phyloP scores from a whole-genome alignment of 2,329 filamentous ascomycete genomes.

The Microascus cirrosus region DNA sequence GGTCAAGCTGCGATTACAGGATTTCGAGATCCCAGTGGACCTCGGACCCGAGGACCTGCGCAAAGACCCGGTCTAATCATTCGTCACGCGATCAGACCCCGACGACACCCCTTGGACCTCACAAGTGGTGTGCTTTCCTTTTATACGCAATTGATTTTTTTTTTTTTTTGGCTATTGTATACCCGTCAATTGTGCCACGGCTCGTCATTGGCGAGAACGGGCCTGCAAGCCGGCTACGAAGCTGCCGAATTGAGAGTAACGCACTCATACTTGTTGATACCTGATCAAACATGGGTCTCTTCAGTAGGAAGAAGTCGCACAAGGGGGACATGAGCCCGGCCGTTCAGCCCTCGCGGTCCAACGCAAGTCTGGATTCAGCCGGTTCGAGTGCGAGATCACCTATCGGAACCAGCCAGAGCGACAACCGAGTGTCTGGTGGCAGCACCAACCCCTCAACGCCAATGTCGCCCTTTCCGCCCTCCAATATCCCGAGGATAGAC shows the following conservation, averaged over 20 bases:
- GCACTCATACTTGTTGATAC: background rate
- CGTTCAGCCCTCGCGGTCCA: conserved; percentile 33
- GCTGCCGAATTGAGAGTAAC: background rate
- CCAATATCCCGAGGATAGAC: conserved; percentile 60
- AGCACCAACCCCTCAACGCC: conserved; percentile 36
- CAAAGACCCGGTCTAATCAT: background rate
- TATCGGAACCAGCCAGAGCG: conserved; percentile 17
- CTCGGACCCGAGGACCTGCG: background rate
- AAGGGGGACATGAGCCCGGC: conserved; percentile 15
- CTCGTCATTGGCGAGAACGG: background rate
- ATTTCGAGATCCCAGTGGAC: too few species aligned
- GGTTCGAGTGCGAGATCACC: conserved; percentile 34
- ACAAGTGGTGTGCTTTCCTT: background rate
- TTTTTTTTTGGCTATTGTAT: background rate
- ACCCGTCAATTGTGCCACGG: background rate
- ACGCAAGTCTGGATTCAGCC: conserved; percentile 39
- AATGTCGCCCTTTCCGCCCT: conserved; percentile 38
- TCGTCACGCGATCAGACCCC: background rate
- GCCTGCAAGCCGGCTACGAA: background rate
- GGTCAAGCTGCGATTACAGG: too few species aligned
- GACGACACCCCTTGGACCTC: background rate
- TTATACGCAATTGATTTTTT: background rate
- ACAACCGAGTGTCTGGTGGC: conserved; percentile 39
- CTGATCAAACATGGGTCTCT: conserved; percentile 8
- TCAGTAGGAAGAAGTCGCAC: conserved; percentile 7